phyloP scores from a whole-genome alignment of 2,329 filamentous ascomycete genomes.

The Epicoccum sorghinum region DNA sequence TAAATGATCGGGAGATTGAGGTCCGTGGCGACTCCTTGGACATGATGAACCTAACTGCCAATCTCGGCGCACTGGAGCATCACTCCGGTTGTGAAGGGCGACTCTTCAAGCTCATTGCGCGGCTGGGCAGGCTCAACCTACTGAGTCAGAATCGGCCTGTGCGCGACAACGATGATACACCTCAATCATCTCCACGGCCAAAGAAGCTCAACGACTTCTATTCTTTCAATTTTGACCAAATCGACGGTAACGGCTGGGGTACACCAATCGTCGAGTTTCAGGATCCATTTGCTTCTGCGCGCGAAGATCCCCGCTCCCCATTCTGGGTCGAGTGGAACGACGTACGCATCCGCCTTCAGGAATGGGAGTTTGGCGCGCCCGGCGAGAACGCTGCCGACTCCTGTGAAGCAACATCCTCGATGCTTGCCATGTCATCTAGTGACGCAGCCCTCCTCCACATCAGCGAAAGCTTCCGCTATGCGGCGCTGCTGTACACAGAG shows the following conservation, averaged over 20 bases:
- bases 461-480: constrained; percentile 88
- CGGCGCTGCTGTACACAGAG: constrained; percentile 87
- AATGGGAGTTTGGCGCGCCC: constrained; percentile 70
- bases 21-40: constrained; percentile 69
- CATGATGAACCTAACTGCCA: constrained; percentile 67
- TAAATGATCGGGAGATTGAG: constrained; percentile 90
- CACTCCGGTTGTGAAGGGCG: constrained; percentile 85
- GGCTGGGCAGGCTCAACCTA: constrained; percentile 82
- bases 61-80: constrained; percentile 80
- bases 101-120: constrained; percentile 84
- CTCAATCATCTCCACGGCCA: constrained; percentile 41
- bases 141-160: constrained; percentile 71
- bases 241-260: constrained; percentile 72
- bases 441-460: constrained; percentile 81
- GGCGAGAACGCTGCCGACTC: constrained; percentile 34
- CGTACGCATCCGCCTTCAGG: constrained; percentile 74
- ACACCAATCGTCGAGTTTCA: constrained; percentile 59
- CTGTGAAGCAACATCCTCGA: constrained; percentile 33
- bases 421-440: constrained; percentile 49
- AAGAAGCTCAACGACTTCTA: constrained; percentile 56
- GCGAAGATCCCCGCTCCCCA: constrained; percentile 62
- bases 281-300: constrained; percentile 48
- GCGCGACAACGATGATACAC: constrained; percentile 44
- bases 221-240: constrained; percentile 61
- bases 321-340: constrained; percentile 91